phyloP scores from a whole-genome alignment of 495 filamentous ascomycete genomes.

The Annulohypoxylon moriforme region DNA sequence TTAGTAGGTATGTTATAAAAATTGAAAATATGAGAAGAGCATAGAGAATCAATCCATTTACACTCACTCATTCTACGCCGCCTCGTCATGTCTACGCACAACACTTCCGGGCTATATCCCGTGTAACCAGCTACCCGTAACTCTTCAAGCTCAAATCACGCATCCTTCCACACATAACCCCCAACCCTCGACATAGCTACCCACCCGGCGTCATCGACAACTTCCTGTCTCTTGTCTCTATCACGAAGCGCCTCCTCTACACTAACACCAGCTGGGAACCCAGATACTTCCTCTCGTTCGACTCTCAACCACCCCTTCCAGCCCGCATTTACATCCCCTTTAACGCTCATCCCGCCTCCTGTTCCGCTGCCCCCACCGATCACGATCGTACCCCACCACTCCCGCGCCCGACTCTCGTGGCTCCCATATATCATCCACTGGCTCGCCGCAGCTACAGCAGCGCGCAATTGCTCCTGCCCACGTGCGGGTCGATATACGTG shows the following conservation, averaged over 20 bases:
- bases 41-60: neutral
- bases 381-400: conserved; percentile 64
- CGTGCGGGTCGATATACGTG: conserved; percentile 54
- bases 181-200: conserved; percentile 45
- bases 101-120: neutral
- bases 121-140: too few relatives aligned
- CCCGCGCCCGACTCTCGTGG: conserved; percentile 56
- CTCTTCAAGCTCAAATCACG: neutral
- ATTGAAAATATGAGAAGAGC: neutral
- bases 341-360: conserved; percentile 11
- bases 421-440: conserved; percentile 61
- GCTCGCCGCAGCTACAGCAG: conserved; percentile 49
- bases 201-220: conserved; percentile 54
- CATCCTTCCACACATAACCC: conserved; percentile 43
- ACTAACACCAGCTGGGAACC: conserved; percentile 66
- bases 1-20: neutral
- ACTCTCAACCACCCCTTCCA: conserved; percentile 64
- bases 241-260: conserved; percentile 66
- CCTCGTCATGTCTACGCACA: neutral
- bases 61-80: neutral
- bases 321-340: conserved; percentile 50
- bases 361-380: conserved; percentile 50
- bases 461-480: conserved; percentile 38
- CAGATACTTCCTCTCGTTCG: conserved; percentile 52
- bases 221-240: conserved; percentile 56